Conservation (phyloP, 192 early-diverging fungal species). For the Coemansia sp. region DNA sequence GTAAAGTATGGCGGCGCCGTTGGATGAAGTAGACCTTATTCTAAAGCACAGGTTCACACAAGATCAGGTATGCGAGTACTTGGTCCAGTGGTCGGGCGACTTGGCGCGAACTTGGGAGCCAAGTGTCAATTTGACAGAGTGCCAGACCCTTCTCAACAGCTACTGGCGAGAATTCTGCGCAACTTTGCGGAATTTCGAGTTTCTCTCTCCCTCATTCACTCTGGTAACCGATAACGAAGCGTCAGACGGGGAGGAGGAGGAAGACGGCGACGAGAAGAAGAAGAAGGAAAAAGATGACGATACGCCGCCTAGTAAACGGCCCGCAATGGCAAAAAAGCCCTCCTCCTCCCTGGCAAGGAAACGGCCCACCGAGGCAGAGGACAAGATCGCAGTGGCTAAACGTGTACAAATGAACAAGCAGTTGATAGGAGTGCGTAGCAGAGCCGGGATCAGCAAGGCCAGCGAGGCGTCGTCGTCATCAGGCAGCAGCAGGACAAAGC, state of each 20-base stretch:
- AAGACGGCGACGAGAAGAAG: no score
- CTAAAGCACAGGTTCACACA: conserved; percentile 16
- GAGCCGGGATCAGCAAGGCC: not conserved
- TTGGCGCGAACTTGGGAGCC: conserved; percentile 29
- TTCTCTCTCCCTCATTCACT: not conserved
- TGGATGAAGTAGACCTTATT: conserved; percentile 16
- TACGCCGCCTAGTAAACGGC: not conserved
- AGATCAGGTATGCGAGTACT: conserved; percentile 21
- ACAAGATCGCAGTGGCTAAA: conserved; percentile 34
- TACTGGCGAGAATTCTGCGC: conserved; percentile 24
- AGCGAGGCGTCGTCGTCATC: no score
- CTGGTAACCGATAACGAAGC: not conserved
- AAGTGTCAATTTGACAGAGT: conserved; percentile 7
- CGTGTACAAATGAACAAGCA: conserved; percentile 38
- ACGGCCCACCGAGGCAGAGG: conserved; percentile 2
- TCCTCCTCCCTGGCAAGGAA: no score
- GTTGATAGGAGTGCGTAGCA: conserved; percentile 13
- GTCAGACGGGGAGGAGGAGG: not conserved
- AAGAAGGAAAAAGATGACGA: no score
- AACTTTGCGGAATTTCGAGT: not conserved
- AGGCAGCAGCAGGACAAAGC: conserved; percentile 8
- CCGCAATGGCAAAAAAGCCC: no score
- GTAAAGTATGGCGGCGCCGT: conserved; percentile 1
- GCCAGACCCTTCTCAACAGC: conserved; percentile 7
- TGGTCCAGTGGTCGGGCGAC: conserved; percentile 41